These are phyloP conservation scores for Dryadomyces quercivorus DNA, from an alignment of 2,329 filamentous ascomycete species.

Conservation along the genomic window DNA sequence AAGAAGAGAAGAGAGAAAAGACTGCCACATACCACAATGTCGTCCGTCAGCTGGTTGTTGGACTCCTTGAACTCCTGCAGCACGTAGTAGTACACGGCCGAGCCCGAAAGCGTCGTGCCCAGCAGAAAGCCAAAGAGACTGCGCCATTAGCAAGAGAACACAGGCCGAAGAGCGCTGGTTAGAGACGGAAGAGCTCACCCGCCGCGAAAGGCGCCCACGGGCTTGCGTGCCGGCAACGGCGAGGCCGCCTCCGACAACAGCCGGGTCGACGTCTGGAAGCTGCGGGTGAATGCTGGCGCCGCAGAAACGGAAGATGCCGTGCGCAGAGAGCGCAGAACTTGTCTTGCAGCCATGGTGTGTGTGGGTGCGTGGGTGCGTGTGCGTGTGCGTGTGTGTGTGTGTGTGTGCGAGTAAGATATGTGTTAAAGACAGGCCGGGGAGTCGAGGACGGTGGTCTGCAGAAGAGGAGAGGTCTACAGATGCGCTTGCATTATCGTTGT, in stretches of 20 bases:
- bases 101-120: conserved; percentile 67
- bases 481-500: neutral
- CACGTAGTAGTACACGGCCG: conserved; percentile 81
- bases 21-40: conserved; percentile 68
- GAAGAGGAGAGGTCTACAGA: neutral
- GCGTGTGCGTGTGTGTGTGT: neutral
- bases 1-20: conserved; percentile 26
- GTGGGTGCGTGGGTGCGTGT: neutral
- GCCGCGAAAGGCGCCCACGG: conserved; percentile 48
- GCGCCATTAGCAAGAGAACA: conserved; percentile 1
- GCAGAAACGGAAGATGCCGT: conserved; percentile 16
- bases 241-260: conserved; percentile 31
- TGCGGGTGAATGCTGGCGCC: conserved; percentile 19
- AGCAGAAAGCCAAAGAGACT: conserved; percentile 89
- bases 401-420: neutral
- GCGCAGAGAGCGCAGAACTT: conserved; percentile 25
- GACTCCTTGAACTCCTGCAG: conserved; percentile 86
- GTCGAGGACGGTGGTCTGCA: neutral
- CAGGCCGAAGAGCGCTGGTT: neutral
- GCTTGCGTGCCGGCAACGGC: conserved; percentile 43
- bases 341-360: conserved; percentile 31
- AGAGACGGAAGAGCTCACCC: conserved; percentile 36
- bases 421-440: too few relatives aligned
- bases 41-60: conserved; percentile 86
- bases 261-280: conserved; percentile 38